phyloP scores from a whole-genome alignment of 176 grass and related monocot species.

The Tuctoria greenei region DNA sequence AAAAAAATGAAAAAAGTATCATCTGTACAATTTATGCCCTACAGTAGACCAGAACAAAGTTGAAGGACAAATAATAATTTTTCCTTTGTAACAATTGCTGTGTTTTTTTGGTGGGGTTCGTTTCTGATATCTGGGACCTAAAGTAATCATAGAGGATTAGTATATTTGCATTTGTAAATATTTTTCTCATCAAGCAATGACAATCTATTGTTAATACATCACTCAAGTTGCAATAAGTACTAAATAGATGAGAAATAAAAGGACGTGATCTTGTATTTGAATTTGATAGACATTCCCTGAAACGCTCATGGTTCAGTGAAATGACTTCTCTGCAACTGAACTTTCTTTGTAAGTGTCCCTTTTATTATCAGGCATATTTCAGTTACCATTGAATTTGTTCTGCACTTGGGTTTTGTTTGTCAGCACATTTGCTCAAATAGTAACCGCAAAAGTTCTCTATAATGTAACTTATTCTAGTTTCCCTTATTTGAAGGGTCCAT shows the following conservation, averaged over 20 bases:
- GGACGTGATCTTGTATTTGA: neutral
- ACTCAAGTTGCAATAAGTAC: neutral
- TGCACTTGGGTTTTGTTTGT: neutral
- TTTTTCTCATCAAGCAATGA: neutral
- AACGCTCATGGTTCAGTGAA: neutral
- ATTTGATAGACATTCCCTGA: neutral
- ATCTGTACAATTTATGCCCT: neutral
- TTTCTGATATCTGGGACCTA: neutral
- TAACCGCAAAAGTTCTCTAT: slow-evolving; percentile 5
- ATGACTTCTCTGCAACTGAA: neutral
- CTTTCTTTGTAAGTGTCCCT: neutral
- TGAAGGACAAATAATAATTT: neutral
- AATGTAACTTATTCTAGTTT: neutral
- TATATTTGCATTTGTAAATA: neutral
- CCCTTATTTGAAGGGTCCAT: neutral
- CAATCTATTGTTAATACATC: neutral
- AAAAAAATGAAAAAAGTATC: neutral
- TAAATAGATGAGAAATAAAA: neutral
- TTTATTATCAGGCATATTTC: neutral
- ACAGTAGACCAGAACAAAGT: neutral
- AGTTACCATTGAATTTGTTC: neutral
- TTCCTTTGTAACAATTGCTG: neutral
- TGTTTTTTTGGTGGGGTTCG: neutral
- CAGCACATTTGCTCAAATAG: neutral
- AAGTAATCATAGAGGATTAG: neutral